Percentiles rank a stretch among this genome's conserved stretches.
Conservation (phyloP, 805 yeast species). For the Torulaspora gathmanii region DNA sequence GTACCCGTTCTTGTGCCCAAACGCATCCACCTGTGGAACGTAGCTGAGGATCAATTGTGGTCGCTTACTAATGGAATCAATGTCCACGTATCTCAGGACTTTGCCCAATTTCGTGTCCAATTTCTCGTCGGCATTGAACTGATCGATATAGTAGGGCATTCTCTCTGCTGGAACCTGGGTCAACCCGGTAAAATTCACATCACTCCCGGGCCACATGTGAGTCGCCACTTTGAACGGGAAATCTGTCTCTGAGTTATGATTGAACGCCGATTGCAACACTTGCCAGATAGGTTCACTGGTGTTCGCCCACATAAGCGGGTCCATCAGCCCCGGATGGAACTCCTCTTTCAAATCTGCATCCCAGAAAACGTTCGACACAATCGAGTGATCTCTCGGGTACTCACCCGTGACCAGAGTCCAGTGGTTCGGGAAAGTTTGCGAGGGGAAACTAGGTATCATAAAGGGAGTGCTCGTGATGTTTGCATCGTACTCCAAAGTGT, state of each 20-base stretch:
- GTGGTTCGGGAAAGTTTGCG: conserved; percentile 87
- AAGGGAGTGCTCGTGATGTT: conserved; percentile 50
- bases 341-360: conserved; percentile 53
- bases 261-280: conserved; percentile 59
- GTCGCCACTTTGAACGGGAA: conserved; percentile 36
- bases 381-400: conserved; percentile 79
- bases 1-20: conserved; percentile 71
- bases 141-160: conserved; percentile 52
- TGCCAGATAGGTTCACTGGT: conserved; percentile 82
- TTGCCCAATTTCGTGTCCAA: conserved; percentile 49
- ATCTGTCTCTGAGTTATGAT: conserved; percentile 2
- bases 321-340: conserved; percentile 51
- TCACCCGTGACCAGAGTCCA: conserved; percentile 88
- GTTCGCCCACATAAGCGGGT: conserved; percentile 69
- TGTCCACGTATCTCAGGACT: conserved; percentile 64
- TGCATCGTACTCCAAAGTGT: conserved; percentile 45
- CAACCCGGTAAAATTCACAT: conserved; percentile 42
- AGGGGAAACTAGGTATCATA: conserved; percentile 83
- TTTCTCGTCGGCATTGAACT: conserved; percentile 60
- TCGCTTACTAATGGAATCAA: conserved; percentile 41
- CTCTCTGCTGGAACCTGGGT: conserved; percentile 37
- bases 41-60: conserved; percentile 77
- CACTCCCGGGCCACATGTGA: conserved; percentile 98
- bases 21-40: conserved; percentile 76
- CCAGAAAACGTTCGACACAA: conserved; percentile 45